A percentile compares a stretch with the other conserved stretches of the same genome.
Evolutionary conservation across 1,284 basidiomycete species (phyloP).

Genomic region (Microbotryum violaceum): DNA sequence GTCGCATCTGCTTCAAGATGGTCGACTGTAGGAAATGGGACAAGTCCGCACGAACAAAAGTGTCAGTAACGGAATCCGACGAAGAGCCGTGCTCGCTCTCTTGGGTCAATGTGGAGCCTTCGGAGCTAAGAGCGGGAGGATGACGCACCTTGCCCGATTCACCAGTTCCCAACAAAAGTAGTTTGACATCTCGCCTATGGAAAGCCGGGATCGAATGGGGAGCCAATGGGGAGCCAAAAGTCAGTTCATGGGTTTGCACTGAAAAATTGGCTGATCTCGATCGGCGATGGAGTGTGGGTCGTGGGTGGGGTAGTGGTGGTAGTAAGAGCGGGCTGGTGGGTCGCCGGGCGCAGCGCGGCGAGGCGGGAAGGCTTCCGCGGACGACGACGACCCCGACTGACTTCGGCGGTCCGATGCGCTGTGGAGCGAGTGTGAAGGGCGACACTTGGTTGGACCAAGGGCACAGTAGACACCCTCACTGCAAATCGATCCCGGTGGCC

Average conservation of each 20-base stretch:
- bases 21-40: slow-evolving; percentile 15
- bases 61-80: background rate
- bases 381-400: no score
- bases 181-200: slow-evolving; percentile 28
- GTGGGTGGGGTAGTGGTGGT: background rate
- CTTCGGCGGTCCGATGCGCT: no score
- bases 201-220: no score
- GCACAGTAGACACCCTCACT: no score
- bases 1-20: slow-evolving; percentile 30
- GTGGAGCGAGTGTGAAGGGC: no score
- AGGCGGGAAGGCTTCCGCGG: no score
- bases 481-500: no score
- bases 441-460: no score
- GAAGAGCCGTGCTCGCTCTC: no score
- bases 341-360: background rate
- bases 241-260: background rate
- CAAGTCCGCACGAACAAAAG: background rate
- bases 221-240: background rate
- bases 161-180: slow-evolving; percentile 27
- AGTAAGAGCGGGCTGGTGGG: background rate
- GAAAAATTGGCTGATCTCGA: background rate
- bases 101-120: no score
- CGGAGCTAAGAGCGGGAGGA: background rate
- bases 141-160: slow-evolving; percentile 23
- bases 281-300: background rate